These are phyloP conservation scores for Aspergillus pseudoterreus DNA, from an alignment of 2,329 filamentous ascomycete species.

Conservation along the genomic window DNA sequence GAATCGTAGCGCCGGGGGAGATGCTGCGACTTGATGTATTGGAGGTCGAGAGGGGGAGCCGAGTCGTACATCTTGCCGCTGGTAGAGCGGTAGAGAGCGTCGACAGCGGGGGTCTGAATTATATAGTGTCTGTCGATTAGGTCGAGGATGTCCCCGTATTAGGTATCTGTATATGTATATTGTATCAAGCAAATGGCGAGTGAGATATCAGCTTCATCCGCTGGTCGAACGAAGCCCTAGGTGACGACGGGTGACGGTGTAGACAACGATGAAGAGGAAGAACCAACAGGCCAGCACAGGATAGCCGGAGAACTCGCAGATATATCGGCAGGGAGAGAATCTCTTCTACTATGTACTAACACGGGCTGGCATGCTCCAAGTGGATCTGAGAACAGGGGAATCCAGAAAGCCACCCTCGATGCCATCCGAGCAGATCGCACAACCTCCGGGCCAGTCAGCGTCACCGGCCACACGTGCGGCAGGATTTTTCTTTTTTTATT, in stretches of 20 bases:
- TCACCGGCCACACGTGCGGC: conserved; percentile 21
- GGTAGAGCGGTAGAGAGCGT: neutral
- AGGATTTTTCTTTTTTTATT: conserved; percentile 2
- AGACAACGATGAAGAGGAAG: too few relatives aligned
- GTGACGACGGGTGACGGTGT: too few relatives aligned
- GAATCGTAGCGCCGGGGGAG: conserved; percentile 35
- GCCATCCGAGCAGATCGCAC: conserved; percentile 11
- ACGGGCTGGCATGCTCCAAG: conserved; percentile 10
- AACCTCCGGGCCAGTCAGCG: conserved; percentile 11
- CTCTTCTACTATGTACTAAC: conserved; percentile 2
- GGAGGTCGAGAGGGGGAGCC: conserved; percentile 23
- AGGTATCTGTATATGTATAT: too few relatives aligned
- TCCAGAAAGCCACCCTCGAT: conserved; percentile 19
- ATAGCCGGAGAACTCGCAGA: neutral
- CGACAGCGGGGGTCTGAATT: neutral
- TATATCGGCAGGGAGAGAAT: neutral
- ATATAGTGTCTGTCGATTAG: too few relatives aligned
- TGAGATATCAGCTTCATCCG: too few relatives aligned
- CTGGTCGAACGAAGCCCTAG: too few relatives aligned
- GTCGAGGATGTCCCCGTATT: too few relatives aligned
- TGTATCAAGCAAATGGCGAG: too few relatives aligned
- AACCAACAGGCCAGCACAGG: neutral
- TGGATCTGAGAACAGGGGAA: conserved; percentile 5
- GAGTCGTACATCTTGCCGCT: conserved; percentile 25
- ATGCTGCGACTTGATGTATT: conserved; percentile 28